Base-by-base conservation (phyloP, 768 basidiomycete genomes). In the Podaxis mareebaensis region DNA sequence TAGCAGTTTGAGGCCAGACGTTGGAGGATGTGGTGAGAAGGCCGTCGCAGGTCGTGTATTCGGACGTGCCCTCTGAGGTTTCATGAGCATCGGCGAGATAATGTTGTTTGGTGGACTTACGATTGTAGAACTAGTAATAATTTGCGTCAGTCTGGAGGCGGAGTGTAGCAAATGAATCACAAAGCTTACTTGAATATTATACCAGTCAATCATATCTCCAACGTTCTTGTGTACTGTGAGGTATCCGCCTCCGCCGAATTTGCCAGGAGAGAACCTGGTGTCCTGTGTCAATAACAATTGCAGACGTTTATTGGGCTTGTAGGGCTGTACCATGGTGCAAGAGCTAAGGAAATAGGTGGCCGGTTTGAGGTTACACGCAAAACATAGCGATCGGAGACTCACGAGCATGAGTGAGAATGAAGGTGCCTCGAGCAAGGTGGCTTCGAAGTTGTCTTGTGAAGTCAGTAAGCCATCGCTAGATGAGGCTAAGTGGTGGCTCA, bases 121-220 rank as follows among this genome's bases (percentile, higher is more conserved):
- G 79, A 64, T 83, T 81, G 63, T 83, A 81, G 68, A 81, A 81
- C 76, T 79, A 64, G 17, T 55, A 44, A 36, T 56, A 4, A 53
- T 36, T 53, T 65, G 51, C 11, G 22, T 56, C 20, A 40, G 24
- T 11, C 13, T n/a, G 28, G 11, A 10, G 40, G 20, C 4, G 28
- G 17, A 30, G 30, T 0, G 17, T 53, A 38, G 11, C 8, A 30
- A 33, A 10, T 13, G 17, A 13, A 10, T 26, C 5, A 28, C 2
- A 22, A 10, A 26, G 4, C 69, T 72, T 66, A 84, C 83, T 77
- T 86, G 79, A 55, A 81, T 66, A 64, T 84, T 83, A 68, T 83
- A 87, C 83, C 86, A 90, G 71, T 90, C 88, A 67, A 90, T 90
- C 30, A 82, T 70, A 65, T 70, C 75, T 11, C 88, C 88, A 24